Evolutionary conservation across 805 yeast species (phyloP).

Genomic region (Cyberlindnera amylophila): DNA sequence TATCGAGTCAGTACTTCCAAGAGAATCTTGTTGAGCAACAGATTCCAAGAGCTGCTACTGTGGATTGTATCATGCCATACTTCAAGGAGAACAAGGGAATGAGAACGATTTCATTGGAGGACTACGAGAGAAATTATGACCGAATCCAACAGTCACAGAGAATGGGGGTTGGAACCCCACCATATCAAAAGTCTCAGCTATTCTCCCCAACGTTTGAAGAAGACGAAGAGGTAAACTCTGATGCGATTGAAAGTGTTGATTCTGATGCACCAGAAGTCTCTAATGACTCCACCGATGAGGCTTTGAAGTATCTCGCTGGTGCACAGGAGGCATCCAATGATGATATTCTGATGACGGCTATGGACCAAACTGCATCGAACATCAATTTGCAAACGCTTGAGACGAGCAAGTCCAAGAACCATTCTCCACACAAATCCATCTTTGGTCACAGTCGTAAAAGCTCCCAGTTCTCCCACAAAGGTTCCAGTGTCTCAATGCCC

Average conservation of each 20-base stretch:
- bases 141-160: constrained; percentile 5
- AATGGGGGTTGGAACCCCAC: not conserved
- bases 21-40: constrained; percentile 14
- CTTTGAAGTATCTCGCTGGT: constrained; percentile 20
- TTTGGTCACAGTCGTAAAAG: constrained; percentile 20
- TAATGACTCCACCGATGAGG: constrained; percentile 24
- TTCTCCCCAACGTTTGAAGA: constrained; percentile 7
- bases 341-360: constrained; percentile 15
- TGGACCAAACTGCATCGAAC: constrained; percentile 20
- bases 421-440: constrained; percentile 28
- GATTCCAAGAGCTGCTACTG: constrained; percentile 23
- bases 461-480: constrained; percentile 17
- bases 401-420: constrained; percentile 9
- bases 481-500: constrained; percentile 19
- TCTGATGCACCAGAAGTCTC: constrained; percentile 1
- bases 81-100: constrained; percentile 11
- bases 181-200: not conserved
- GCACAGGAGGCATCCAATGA: constrained; percentile 10
- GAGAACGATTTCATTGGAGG: constrained; percentile 22
- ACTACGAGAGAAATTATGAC: constrained; percentile 18
- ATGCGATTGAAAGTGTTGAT: not conserved
- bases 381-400: constrained; percentile 17
- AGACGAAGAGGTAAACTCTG: not conserved
- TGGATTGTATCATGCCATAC: constrained; percentile 17
- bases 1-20: constrained; percentile 9